Evolutionary conservation across 1,284 basidiomycete genomes (phyloP).

Genomic region (Microbotryum silenes-acaulis): DNA sequence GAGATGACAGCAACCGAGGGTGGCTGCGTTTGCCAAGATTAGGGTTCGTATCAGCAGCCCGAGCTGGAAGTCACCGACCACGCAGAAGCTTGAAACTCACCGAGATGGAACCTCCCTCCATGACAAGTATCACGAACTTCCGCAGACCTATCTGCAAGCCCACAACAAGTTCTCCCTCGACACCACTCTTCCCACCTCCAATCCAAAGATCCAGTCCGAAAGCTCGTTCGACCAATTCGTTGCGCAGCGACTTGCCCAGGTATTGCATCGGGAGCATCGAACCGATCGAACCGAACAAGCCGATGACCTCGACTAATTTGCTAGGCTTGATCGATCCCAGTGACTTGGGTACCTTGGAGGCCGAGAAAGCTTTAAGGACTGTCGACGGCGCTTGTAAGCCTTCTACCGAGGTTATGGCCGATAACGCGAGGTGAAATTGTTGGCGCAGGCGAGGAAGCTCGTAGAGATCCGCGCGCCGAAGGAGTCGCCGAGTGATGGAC

Average conservation of each 20-base stretch:
- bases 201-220: slow-evolving; percentile 22
- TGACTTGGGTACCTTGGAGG: background rate
- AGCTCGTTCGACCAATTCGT: slow-evolving; percentile 10
- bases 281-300: background rate
- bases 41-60: background rate
- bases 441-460: slow-evolving; percentile 19
- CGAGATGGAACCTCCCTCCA: background rate
- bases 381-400: background rate
- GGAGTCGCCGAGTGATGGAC: slow-evolving; percentile 6
- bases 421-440: slow-evolving; percentile 2
- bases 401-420: too few relatives aligned
- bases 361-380: background rate
- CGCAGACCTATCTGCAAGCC: slow-evolving; percentile 7
- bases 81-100: background rate
- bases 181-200: background rate
- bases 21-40: too few relatives aligned
- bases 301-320: background rate
- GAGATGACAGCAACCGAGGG: background rate
- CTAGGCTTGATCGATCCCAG: background rate
- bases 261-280: slow-evolving; percentile 18
- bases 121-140: slow-evolving; percentile 5
- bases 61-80: background rate
- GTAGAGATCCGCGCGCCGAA: slow-evolving; percentile 32
- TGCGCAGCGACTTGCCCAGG: slow-evolving; percentile 5
- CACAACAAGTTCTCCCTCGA: background rate